phyloP scores from a whole-genome alignment of 352 stramenopile genomes.

The Phytopythium vexans region DNA sequence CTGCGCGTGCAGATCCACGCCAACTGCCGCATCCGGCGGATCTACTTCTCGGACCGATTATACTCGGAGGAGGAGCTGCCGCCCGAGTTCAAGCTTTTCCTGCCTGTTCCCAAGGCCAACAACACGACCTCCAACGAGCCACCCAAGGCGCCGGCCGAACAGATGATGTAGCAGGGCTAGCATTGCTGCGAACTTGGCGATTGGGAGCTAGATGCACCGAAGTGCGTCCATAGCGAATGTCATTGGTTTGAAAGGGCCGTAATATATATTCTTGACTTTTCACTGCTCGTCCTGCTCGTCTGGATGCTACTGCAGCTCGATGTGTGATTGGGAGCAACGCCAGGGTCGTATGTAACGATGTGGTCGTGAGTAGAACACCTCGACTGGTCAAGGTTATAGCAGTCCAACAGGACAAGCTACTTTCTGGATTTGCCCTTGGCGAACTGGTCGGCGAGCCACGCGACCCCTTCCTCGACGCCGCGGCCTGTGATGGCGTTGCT shows the following conservation, averaged over 20 bases:
- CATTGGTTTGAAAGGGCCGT: no score
- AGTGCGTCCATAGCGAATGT: no score
- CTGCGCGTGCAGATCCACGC: conserved; percentile 97
- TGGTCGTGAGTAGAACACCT: no score
- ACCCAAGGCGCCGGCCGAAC: conserved; percentile 40
- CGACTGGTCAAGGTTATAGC: no score
- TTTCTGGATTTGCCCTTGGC: conserved; percentile 58
- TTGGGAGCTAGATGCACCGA: no score
- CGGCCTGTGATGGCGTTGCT: conserved; percentile 81
- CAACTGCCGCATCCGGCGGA: conserved; percentile 96
- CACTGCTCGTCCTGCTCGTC: no score
- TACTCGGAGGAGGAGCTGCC: conserved; percentile 97
- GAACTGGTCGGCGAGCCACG: conserved; percentile 81
- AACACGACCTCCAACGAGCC: conserved; percentile 35
- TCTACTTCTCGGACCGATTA: conserved; percentile 97
- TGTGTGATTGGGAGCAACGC: no score
- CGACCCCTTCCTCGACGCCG: conserved; percentile 77
- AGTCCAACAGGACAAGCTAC: conserved; percentile 7
- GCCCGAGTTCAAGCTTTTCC: conserved; percentile 97
- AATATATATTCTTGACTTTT: no score
- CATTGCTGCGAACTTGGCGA: no score
- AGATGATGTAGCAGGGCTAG: conserved; percentile 26
- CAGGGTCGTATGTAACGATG: no score
- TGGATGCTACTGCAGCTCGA: no score
- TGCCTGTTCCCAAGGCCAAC: conserved; percentile 91